Evolutionary conservation across 2,329 filamentous ascomycete species (phyloP).

Genomic region (Aureobasidium sp.): DNA sequence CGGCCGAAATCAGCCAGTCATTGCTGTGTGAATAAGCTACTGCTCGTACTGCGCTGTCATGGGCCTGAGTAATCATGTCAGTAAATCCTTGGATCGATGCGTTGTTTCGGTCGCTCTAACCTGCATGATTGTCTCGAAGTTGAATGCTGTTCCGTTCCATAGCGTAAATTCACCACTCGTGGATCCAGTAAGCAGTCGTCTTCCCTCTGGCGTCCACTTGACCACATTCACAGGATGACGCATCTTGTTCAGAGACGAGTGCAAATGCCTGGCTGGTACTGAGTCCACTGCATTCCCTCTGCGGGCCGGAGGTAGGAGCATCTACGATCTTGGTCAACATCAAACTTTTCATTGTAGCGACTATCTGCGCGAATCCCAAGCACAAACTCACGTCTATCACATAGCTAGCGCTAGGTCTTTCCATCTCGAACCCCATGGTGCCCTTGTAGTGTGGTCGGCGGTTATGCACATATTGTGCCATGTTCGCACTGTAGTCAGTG

Average conservation of each 20-base stretch:
- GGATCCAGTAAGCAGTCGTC: slow-evolving; percentile 82
- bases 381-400: slow-evolving; percentile 66
- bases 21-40: slow-evolving; percentile 88
- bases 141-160: slow-evolving; percentile 98
- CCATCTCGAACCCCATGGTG: slow-evolving; percentile 63
- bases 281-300: slow-evolving; percentile 71
- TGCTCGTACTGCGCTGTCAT: slow-evolving; percentile 78
- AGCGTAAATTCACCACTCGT: slow-evolving; percentile 97
- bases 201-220: slow-evolving; percentile 93
- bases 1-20: slow-evolving; percentile 93
- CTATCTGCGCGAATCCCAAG: slow-evolving; percentile 12
- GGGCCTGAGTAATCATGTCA: slow-evolving; percentile 65
- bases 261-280: slow-evolving; percentile 88
- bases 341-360: slow-evolving; percentile 7
- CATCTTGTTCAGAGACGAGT: slow-evolving; percentile 97
- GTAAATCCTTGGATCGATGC: slow-evolving; percentile 58
- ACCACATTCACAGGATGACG: slow-evolving; percentile 97
- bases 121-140: slow-evolving; percentile 99
- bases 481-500: slow-evolving; percentile 85
- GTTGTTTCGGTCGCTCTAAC: slow-evolving; percentile 62
- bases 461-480: slow-evolving; percentile 86
- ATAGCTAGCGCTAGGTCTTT: slow-evolving; percentile 82
- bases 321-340: slow-evolving; percentile 44
- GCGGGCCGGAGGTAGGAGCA: slow-evolving; percentile 77
- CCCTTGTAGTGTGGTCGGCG: slow-evolving; percentile 70